These are phyloP conservation scores for Mycena olivaceomarginata DNA, from an alignment of 768 basidiomycete species.

Conservation along the genomic window DNA sequence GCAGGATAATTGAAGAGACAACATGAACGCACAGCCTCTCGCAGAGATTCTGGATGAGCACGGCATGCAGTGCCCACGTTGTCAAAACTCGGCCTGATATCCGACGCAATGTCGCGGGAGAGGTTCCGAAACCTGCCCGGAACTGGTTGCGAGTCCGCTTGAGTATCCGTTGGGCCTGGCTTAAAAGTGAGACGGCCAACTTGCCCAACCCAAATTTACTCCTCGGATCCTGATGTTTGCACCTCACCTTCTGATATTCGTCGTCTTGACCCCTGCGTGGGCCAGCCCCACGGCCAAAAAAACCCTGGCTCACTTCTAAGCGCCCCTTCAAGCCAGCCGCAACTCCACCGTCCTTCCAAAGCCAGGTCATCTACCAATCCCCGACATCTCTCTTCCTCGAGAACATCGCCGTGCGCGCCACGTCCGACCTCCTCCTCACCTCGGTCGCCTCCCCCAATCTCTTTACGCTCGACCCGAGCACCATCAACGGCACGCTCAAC, in stretches of 20 bases:
- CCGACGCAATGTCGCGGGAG: not conserved
- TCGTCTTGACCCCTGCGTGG: not conserved
- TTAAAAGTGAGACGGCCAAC: not conserved
- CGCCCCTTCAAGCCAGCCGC: not conserved
- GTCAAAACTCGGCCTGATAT: not conserved
- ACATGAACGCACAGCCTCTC: no score
- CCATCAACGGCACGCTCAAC: constrained; percentile 18
- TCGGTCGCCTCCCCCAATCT: constrained; percentile 30
- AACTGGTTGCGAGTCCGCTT: not conserved
- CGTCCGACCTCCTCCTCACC: constrained; percentile 23
- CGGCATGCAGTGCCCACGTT: not conserved
- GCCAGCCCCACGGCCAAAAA: not conserved
- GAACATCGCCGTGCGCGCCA: constrained; percentile 33
- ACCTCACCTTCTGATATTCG: not conserved
- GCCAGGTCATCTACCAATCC: not conserved
- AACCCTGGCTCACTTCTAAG: no score
- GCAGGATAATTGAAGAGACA: no score
- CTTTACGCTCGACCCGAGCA: constrained; percentile 16
- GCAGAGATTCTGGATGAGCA: no score
- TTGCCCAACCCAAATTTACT: not conserved
- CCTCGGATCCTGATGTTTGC: not conserved
- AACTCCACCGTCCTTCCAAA: not conserved
- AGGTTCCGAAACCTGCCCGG: not conserved
- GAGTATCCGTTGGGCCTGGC: not conserved
- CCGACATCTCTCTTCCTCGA: constrained; percentile 19